Base-by-base conservation (phyloP, 2,329 filamentous ascomycete species). In the Malbranchea cinnamomea region DNA sequence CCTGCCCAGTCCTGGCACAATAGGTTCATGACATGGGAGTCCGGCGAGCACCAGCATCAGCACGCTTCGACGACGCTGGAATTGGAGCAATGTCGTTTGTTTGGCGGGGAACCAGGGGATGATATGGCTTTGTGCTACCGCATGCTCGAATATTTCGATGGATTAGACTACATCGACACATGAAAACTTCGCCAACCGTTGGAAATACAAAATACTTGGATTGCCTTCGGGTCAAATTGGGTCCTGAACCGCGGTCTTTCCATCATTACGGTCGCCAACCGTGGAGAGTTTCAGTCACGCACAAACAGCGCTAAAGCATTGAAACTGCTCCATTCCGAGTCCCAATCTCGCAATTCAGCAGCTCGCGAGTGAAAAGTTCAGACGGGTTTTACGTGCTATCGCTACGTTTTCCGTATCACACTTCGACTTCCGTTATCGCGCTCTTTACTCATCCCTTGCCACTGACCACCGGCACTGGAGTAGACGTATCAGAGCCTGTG, bases 71-170 rank as follows among this genome's bases (percentile, higher is more conserved):
- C 43, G 26, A 40, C 40, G 31, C 32, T 57, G 27, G 51, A 60
- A 39, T 48, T 43, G 21, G 55, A 61, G 32, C 57, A 56, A 37
- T 59, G 45, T 41, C 58, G 59, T 32, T 46, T 61, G 3, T 62
- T 60, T 38, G 58, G 58, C 15, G 58, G 56, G 8, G 56, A 57
- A 38, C 53, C 56, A 10, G 56, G 55, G 18, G 57, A 60, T 35
- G 56, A 60, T 36, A 42, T 53, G 36, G 48, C 40, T 32, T 50
- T 65, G 24, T 63, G 60, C 43, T 57, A 57, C 41, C 54, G 54
- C 32, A 65, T 65, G 61, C 48, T 62, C 36, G 59, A 63, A 40
- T 61, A 59, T 33, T 64, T 64, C 34, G 58, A 49, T 41, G 56
- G 56, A 32, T 53, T 65, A 40, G 59, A 64, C 38, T 65, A 60